Conservation (phyloP, 805 yeast species). For the Phaffomyces opuntiae region DNA sequence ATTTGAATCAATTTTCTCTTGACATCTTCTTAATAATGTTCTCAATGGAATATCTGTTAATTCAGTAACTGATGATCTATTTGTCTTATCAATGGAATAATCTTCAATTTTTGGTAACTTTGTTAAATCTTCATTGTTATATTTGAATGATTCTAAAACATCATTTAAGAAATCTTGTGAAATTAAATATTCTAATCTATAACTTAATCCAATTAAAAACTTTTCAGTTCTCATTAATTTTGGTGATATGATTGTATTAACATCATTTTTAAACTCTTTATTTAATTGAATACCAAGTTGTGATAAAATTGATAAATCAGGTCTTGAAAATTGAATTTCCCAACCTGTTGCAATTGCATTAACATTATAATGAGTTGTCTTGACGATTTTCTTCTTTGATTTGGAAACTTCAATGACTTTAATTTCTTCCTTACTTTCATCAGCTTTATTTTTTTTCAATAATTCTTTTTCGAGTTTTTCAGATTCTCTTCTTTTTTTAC, state of each 20-base stretch:
- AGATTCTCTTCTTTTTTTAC: conserved; percentile 24
- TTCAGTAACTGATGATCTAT: conserved; percentile 27
- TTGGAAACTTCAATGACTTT: neutral
- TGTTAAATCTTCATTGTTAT: conserved; percentile 12
- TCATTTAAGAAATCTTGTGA: conserved; percentile 49
- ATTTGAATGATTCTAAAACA: conserved; percentile 29
- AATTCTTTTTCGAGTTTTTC: conserved; percentile 17
- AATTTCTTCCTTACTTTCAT: conserved; percentile 2
- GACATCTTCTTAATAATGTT: conserved; percentile 11
- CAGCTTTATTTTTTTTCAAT: conserved; percentile 13
- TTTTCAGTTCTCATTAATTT: conserved; percentile 80
- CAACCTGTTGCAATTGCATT: conserved; percentile 61
- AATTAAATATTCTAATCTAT: conserved; percentile 40
- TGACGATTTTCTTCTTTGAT: neutral
- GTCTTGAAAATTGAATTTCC: conserved; percentile 37
- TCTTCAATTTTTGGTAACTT: conserved; percentile 20
- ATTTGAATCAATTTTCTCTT: conserved; percentile 3
- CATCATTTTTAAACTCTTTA: conserved; percentile 24
- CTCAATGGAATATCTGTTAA: conserved; percentile 21
- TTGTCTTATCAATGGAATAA: conserved; percentile 29
- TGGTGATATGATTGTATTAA: conserved; percentile 66
- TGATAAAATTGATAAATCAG: conserved; percentile 37
- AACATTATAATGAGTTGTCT: conserved; percentile 24
- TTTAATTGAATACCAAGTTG: conserved; percentile 52
- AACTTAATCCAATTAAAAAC: conserved; percentile 64